A percentile compares a stretch with the other conserved stretches of the same genome.
Conservation (phyloP, 148 eudicot species). For the Fagopyrum esculentum region DNA sequence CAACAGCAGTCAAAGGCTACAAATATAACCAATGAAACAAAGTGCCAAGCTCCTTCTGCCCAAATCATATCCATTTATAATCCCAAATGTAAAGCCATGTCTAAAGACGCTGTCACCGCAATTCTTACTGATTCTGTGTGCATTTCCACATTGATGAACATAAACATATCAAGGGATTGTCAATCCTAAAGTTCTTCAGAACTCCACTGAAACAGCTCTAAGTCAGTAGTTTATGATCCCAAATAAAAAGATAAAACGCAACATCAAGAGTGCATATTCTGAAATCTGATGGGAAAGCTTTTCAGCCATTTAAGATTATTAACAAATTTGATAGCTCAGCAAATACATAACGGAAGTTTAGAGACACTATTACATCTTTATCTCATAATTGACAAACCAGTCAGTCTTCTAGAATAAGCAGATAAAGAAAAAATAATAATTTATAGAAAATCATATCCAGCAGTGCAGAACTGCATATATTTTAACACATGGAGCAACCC, state of each 20-base stretch:
- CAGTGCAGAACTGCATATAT: neutral
- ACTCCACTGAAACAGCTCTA: neutral
- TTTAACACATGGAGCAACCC: neutral
- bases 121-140: neutral
- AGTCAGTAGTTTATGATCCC: neutral
- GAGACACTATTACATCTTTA: neutral
- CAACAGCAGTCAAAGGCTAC: neutral
- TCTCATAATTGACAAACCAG: neutral
- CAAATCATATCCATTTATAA: neutral
- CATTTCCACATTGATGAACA: neutral
- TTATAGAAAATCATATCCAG: neutral
- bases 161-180: neutral
- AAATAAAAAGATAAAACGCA: neutral
- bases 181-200: neutral
- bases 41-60: neutral
- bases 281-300: neutral
- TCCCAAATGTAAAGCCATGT: neutral
- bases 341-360: neutral
- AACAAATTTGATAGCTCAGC: neutral
- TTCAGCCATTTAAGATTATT: neutral
- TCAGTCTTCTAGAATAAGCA: conserved; percentile 1
- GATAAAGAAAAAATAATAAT: neutral
- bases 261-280: neutral
- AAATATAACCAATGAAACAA: neutral
- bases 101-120: neutral